Evolutionary conservation across 2,329 filamentous ascomycete genomes (phyloP).

Genomic region (Akanthomyces dipterigenus): DNA sequence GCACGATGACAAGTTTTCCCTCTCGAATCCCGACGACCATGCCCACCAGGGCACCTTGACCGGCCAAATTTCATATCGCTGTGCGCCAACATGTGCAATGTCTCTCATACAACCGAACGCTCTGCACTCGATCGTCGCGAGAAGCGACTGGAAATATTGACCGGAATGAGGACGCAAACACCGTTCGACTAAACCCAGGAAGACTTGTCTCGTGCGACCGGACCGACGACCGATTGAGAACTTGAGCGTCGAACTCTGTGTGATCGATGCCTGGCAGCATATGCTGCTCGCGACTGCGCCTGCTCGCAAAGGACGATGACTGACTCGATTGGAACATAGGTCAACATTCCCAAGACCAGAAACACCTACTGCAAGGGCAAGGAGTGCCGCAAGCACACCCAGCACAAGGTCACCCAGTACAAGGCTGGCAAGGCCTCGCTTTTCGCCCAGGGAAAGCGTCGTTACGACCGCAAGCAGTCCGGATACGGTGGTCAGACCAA

Average conservation of each 20-base stretch:
- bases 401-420: slow-evolving; percentile 94
- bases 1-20: slow-evolving; percentile 25
- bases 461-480: slow-evolving; percentile 98
- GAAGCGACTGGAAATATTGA: neutral
- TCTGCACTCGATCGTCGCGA: neutral
- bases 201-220: slow-evolving; percentile 17
- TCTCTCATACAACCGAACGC: neutral
- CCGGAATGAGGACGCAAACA: neutral
- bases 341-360: slow-evolving; percentile 98
- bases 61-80: neutral
- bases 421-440: slow-evolving; percentile 95
- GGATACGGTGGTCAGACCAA: slow-evolving; percentile 99
- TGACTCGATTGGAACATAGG: slow-evolving; percentile 46
- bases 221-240: slow-evolving; percentile 1
- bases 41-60: neutral
- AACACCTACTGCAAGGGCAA: slow-evolving; percentile 97
- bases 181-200: slow-evolving; percentile 7
- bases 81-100: neutral
- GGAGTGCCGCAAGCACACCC: slow-evolving; percentile 86
- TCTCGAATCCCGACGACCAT: neutral
- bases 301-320: neutral
- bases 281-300: neutral
- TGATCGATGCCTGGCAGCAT: neutral
- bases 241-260: slow-evolving; percentile 8
- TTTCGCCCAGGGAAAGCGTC: slow-evolving; percentile 98